phyloP scores from a whole-genome alignment of 2,329 filamentous ascomycete species.

The Parascedosporium putredinis region DNA sequence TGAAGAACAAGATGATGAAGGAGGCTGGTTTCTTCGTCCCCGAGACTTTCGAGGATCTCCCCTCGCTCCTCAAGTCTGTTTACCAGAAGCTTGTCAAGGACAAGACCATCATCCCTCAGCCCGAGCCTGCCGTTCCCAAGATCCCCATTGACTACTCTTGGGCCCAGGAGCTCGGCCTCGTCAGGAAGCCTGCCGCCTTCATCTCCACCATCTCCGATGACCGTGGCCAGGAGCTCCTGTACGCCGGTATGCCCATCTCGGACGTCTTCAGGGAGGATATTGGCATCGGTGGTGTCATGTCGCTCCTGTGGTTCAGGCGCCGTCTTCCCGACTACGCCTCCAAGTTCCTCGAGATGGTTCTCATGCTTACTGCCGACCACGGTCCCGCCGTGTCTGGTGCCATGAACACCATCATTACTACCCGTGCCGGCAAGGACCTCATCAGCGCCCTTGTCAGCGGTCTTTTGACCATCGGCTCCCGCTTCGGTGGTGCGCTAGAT shows the following conservation, averaged over 20 bases:
- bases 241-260: conserved; percentile 99
- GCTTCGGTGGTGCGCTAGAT: conserved; percentile 96
- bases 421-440: conserved; percentile 96
- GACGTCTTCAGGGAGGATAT: conserved; percentile 99
- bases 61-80: conserved; percentile 61
- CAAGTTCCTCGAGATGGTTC: conserved; percentile 99
- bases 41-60: conserved; percentile 94
- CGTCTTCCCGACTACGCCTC: conserved; percentile 91
- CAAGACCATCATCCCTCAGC: conserved; percentile 73
- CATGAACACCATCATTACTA: conserved; percentile 99
- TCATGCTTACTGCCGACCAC: conserved; percentile 99
- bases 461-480: conserved; percentile 95
- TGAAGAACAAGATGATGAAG: conserved; percentile 95
- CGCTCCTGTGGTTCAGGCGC: conserved; percentile 97
- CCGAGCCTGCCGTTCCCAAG: conserved; percentile 92
- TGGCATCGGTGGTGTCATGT: conserved; percentile 99
- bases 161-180: conserved; percentile 97
- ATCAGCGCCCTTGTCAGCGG: conserved; percentile 92
- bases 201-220: conserved; percentile 99
- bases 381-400: conserved; percentile 97
- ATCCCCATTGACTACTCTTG: conserved; percentile 99
- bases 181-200: conserved; percentile 98
- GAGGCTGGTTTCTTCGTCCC: conserved; percentile 92
- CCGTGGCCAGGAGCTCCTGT: conserved; percentile 97
- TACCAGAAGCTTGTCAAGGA: conserved; percentile 82